Conservation (phyloP, 805 yeast genomes). For the Pichia phayaonensis region DNA sequence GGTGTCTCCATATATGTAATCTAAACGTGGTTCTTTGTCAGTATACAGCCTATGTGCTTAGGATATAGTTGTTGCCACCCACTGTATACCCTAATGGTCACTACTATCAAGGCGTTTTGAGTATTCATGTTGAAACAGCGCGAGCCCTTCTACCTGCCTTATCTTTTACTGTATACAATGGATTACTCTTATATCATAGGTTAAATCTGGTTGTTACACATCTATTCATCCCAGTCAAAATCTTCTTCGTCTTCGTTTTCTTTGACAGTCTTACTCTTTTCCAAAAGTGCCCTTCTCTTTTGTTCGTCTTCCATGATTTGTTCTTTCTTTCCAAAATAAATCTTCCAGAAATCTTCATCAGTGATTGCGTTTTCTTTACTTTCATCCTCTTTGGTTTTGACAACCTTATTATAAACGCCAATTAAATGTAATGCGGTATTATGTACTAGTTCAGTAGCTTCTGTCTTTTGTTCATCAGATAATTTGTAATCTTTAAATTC, state of each 20-base stretch:
- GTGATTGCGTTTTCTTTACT: constrained; percentile 22
- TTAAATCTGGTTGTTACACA: background rate
- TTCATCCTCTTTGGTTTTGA: constrained; percentile 37
- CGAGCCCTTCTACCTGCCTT: background rate
- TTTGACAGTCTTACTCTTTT: constrained; percentile 27
- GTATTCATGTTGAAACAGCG: background rate
- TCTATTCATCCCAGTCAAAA: constrained; percentile 42
- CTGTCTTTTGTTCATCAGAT: constrained; percentile 42
- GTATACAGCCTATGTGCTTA: background rate
- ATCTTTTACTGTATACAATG: background rate
- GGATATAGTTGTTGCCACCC: background rate
- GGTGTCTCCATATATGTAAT: constrained; percentile 1
- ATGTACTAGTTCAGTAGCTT: constrained; percentile 32
- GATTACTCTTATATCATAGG: background rate
- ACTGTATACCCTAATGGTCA: background rate
- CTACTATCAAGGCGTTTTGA: background rate
- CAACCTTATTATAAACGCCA: constrained; percentile 51
- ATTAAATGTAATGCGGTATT: constrained; percentile 43
- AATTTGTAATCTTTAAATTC: constrained; percentile 33
- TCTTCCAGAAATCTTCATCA: constrained; percentile 65
- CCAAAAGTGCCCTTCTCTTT: constrained; percentile 56
- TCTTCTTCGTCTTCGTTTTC: constrained; percentile 41
- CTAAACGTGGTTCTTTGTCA: background rate
- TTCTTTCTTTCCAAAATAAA: constrained; percentile 50
- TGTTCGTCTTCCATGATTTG: constrained; percentile 54